A percentile compares a stretch with the other conserved stretches of the same genome.
Evolutionary conservation across 1,284 basidiomycete genomes (phyloP).

Genomic region (Tylopilus orsonianus): DNA sequence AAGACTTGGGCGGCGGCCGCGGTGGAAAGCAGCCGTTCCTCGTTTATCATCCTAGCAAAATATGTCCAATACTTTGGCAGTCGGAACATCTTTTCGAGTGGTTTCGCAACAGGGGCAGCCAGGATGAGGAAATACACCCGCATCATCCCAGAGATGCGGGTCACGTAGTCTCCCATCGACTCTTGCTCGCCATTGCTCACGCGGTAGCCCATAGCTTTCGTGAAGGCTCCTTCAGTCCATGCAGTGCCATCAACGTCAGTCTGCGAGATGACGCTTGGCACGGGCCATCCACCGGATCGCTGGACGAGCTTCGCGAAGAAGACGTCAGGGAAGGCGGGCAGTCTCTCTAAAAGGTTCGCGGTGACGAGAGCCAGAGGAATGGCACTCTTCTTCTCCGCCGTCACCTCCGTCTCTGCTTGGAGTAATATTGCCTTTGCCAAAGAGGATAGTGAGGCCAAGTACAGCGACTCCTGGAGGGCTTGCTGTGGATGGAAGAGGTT

Average conservation of each 20-base stretch:
- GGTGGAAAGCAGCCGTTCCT: conserved; percentile 49
- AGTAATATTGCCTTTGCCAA: conserved; percentile 86
- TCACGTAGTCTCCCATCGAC: conserved; percentile 62
- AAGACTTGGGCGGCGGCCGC: conserved; percentile 63
- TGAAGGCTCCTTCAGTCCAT: conserved; percentile 55
- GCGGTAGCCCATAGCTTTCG: conserved; percentile 71
- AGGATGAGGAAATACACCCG: conserved; percentile 88
- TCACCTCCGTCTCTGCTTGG: conserved; percentile 94
- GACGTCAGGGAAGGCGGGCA: conserved; percentile 60
- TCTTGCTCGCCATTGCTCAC: conserved; percentile 42
- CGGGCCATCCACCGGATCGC: conserved; percentile 69
- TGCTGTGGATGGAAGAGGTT: conserved; percentile 43
- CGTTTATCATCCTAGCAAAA: conserved; percentile 58
- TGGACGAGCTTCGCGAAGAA: conserved; percentile 88
- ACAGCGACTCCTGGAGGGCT: conserved; percentile 49
- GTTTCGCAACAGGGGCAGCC: conserved; percentile 41
- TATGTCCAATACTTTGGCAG: conserved; percentile 68
- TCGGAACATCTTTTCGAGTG: conserved; percentile 55
- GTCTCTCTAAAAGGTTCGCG: conserved; percentile 40
- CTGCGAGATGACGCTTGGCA: conserved; percentile 54
- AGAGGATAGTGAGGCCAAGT: conserved; percentile 81
- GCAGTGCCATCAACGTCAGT: conserved; percentile 46
- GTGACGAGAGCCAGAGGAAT: conserved; percentile 78
- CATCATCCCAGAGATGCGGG: conserved; percentile 80
- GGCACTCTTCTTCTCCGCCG: conserved; percentile 84